These are phyloP conservation scores for Sporobolomyces roseus DNA, from an alignment of 768 basidiomycete species.

Conservation along the genomic window DNA sequence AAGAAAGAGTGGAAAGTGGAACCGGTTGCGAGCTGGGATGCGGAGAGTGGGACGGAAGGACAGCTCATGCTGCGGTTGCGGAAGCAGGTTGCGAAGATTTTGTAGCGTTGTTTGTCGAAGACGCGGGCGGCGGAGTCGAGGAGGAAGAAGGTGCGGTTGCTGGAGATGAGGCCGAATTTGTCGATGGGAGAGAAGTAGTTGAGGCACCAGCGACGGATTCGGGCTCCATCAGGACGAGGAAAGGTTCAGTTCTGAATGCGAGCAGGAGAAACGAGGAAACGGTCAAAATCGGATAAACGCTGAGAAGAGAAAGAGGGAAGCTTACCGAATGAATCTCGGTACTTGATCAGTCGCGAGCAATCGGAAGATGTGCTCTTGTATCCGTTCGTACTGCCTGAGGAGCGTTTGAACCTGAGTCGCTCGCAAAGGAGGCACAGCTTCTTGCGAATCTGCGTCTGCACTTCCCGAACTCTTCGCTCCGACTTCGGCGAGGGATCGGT, in stretches of 20 bases:
- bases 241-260: slow-evolving; percentile 32
- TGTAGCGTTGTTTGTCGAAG: neutral
- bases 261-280: neutral
- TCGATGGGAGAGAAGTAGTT: neutral
- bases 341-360: slow-evolving; percentile 98
- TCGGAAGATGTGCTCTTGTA: slow-evolving; percentile 93
- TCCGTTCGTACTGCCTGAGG: slow-evolving; percentile 88
- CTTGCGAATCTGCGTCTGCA: slow-evolving; percentile 53
- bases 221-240: slow-evolving; percentile 38
- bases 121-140: neutral
- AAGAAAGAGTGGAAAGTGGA: neutral
- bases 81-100: neutral
- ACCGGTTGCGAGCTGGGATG: neutral
- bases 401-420: slow-evolving; percentile 93
- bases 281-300: neutral
- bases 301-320: neutral
- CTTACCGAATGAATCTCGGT: slow-evolving; percentile 60
- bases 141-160: neutral
- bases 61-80: neutral
- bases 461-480: slow-evolving; percentile 50
- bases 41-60: neutral
- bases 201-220: slow-evolving; percentile 5
- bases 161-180: neutral
- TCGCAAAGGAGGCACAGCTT: slow-evolving; percentile 61
- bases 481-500: slow-evolving; percentile 68